These are phyloP conservation scores for Globisporangium mamillatum DNA, from an alignment of 352 stramenopile genomes.

Conservation along the genomic window DNA sequence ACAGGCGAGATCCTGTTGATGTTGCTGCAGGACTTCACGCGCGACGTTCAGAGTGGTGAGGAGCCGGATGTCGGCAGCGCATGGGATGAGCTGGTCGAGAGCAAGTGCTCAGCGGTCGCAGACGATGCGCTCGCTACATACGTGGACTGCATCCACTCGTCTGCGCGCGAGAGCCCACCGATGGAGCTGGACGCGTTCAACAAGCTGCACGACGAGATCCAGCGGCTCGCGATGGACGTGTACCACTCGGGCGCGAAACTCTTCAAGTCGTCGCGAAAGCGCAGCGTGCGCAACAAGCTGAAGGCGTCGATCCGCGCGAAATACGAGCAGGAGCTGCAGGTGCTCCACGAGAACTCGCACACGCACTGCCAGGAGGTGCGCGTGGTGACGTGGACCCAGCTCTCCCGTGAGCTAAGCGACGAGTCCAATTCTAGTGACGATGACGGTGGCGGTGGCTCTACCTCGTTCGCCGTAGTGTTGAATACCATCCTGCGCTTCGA, in stretches of 20 bases:
- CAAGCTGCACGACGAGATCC: slow-evolving; percentile 72
- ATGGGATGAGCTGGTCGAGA: slow-evolving; percentile 69
- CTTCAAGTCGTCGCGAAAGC: slow-evolving; percentile 38
- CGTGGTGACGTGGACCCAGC: slow-evolving; percentile 35
- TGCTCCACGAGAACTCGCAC: slow-evolving; percentile 44
- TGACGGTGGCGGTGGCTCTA: slow-evolving; percentile 2
- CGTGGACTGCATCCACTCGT: slow-evolving; percentile 66
- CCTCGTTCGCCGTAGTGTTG: slow-evolving; percentile 41
- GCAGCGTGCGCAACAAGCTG: slow-evolving; percentile 46
- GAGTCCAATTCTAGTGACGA: background rate
- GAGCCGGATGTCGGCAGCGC: slow-evolving; percentile 52
- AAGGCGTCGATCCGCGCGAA: slow-evolving; percentile 43
- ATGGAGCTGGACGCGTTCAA: slow-evolving; percentile 64
- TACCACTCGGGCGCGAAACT: slow-evolving; percentile 39
- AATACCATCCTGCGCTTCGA: slow-evolving; percentile 56
- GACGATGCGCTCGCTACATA: slow-evolving; percentile 72
- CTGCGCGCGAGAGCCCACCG: slow-evolving; percentile 48
- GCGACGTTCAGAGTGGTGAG: slow-evolving; percentile 26
- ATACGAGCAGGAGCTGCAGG: slow-evolving; percentile 36
- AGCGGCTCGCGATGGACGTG: slow-evolving; percentile 63
- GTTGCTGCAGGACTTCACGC: slow-evolving; percentile 34
- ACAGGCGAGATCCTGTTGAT: slow-evolving; percentile 48
- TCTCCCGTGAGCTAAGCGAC: slow-evolving; percentile 21
- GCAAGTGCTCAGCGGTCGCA: slow-evolving; percentile 43
- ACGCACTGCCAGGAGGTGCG: slow-evolving; percentile 48